Conservation (phyloP, 208 protist genomes). For the Trypanosomatidae sp. region DNA sequence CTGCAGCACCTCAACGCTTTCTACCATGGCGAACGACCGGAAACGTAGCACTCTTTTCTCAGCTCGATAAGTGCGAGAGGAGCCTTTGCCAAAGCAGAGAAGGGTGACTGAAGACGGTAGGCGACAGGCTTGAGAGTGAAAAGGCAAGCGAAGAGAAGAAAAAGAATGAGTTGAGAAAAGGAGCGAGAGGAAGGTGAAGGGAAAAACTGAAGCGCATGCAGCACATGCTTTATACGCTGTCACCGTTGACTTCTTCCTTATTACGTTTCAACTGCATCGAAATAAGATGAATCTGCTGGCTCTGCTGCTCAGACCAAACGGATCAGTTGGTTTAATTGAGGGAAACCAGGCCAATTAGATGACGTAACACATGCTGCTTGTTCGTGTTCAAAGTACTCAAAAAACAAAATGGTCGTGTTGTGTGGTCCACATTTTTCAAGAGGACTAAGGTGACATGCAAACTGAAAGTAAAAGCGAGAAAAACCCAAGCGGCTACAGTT, state of each 20-base stretch:
- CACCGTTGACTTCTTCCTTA: not conserved
- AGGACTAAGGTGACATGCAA: not conserved
- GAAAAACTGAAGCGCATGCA: not conserved
- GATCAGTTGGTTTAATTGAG: not conserved
- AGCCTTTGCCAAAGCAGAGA: not conserved
- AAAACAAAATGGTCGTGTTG: not conserved
- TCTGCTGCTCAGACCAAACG: not conserved
- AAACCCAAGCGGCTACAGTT: not conserved
- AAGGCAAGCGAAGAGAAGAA: not conserved
- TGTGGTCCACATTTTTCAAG: not conserved
- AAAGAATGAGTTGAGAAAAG: not conserved
- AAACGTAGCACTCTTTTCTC: not conserved
- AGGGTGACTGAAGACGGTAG: not conserved
- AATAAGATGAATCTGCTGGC: not conserved
- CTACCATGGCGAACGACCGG: not conserved
- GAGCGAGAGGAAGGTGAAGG: not conserved
- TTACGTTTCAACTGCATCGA: not conserved
- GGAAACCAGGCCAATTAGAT: not conserved
- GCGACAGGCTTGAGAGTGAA: not conserved
- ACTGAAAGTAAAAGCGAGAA: not conserved
- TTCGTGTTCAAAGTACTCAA: not conserved
- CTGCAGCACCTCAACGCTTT: constrained; percentile 20
- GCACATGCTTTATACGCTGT: not conserved
- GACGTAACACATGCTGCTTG: not conserved
- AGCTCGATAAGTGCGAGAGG: not conserved